Conservation (phyloP, 768 basidiomycete genomes). For the Leccinum uliginosum region DNA sequence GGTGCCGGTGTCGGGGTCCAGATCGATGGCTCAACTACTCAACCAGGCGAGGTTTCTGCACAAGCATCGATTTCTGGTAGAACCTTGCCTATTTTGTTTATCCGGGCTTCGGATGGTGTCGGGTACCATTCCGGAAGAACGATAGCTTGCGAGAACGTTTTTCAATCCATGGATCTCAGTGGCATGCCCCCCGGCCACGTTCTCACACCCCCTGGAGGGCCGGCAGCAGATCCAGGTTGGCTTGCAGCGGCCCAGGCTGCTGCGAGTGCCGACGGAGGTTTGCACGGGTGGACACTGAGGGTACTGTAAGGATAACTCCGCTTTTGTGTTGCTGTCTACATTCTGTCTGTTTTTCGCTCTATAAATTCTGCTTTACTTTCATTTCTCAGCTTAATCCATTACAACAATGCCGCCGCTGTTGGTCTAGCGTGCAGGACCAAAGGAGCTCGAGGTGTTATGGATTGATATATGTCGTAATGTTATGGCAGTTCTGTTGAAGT, state of each 20-base stretch:
- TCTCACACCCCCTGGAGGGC: slow-evolving; percentile 40
- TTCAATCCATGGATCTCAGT: slow-evolving; percentile 63
- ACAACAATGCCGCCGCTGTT: slow-evolving; percentile 3
- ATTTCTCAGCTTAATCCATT: slow-evolving; percentile 7
- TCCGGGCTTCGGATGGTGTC: slow-evolving; percentile 77
- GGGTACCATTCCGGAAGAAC: slow-evolving; percentile 87
- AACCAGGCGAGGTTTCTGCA: slow-evolving; percentile 25
- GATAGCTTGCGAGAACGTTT: slow-evolving; percentile 77
- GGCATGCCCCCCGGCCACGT: slow-evolving; percentile 43
- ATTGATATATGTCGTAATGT: slow-evolving; percentile 26
- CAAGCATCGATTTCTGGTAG: slow-evolving; percentile 59
- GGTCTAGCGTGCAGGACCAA: slow-evolving; percentile 6
- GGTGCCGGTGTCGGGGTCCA: slow-evolving; percentile 24
- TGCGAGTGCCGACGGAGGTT: slow-evolving; percentile 58
- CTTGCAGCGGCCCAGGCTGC: slow-evolving; percentile 71
- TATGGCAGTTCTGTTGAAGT: slow-evolving; percentile 11
- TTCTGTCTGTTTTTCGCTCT: slow-evolving; percentile 25
- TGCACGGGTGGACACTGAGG: slow-evolving; percentile 75
- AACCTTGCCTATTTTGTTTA: slow-evolving; percentile 75
- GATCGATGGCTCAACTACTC: slow-evolving; percentile 24
- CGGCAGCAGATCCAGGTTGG: slow-evolving; percentile 60
- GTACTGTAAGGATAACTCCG: slow-evolving; percentile 51
- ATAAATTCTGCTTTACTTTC: slow-evolving; percentile 22
- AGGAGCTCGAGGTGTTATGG: slow-evolving; percentile 12
- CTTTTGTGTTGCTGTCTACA: slow-evolving; percentile 23